Evolutionary conservation across 2,329 filamentous ascomycete species (phyloP).

Genomic region (Alternaria sp.): DNA sequence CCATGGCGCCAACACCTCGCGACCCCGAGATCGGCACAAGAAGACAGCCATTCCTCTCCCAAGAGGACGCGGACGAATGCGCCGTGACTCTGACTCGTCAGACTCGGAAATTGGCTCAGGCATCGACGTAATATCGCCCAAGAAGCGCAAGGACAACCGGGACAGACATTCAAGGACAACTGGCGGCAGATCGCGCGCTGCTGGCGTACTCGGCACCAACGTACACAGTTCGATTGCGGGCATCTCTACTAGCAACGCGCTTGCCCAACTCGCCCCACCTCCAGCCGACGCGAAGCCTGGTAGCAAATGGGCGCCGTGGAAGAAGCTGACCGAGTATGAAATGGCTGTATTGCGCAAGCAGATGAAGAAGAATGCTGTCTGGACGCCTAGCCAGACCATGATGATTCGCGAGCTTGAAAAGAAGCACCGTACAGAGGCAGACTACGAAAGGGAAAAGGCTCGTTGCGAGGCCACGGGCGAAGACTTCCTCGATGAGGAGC

Average conservation of each 20-base stretch:
- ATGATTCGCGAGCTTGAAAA: conserved; percentile 78
- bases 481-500: conserved; percentile 67
- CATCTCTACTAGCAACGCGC: conserved; percentile 68
- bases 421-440: conserved; percentile 65
- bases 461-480: conserved; percentile 67
- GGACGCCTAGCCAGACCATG: conserved; percentile 87
- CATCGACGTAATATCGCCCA: conserved; percentile 26
- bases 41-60: conserved; percentile 26
- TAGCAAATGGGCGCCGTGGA: conserved; percentile 69
- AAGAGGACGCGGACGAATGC: conserved; percentile 22
- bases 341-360: conserved; percentile 78
- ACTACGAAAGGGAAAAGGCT: conserved; percentile 65
- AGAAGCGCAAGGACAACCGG: conserved; percentile 44
- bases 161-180: conserved; percentile 52
- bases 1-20: conserved; percentile 29
- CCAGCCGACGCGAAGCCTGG: conserved; percentile 67
- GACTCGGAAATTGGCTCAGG: conserved; percentile 29
- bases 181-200: conserved; percentile 45
- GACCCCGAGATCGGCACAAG: conserved; percentile 33
- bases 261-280: conserved; percentile 66
- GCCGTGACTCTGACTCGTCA: conserved; percentile 24
- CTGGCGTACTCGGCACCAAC: conserved; percentile 61
- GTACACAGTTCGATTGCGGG: conserved; percentile 63
- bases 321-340: conserved; percentile 71
- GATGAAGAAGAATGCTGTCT: conserved; percentile 92